Conservation (phyloP, 2,329 filamentous ascomycete species). For the Calonectria pseudoreteaudii region DNA sequence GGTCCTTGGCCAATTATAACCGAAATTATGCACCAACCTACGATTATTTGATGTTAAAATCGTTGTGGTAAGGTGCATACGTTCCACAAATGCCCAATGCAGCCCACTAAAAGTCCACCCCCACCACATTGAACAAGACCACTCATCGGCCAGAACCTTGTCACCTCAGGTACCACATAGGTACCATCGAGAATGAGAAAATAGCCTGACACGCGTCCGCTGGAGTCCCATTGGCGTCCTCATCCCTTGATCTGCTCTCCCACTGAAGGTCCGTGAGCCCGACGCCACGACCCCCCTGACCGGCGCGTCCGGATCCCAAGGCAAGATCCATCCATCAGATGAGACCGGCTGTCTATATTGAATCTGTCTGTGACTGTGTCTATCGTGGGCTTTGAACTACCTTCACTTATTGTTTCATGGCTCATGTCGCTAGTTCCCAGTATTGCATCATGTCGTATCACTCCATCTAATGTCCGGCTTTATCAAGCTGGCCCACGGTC, state of each 20-base stretch:
- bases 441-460: neutral
- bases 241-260: slow-evolving; percentile 19
- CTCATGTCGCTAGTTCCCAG: neutral
- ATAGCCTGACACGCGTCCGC: slow-evolving; percentile 23
- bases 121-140: neutral
- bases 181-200: slow-evolving; percentile 16
- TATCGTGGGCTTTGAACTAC: neutral
- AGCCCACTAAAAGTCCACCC: neutral
- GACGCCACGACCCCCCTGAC: slow-evolving; percentile 39
- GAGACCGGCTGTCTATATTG: slow-evolving; percentile 18
- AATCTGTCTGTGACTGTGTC: neutral
- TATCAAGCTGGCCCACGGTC: neutral
- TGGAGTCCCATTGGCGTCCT: neutral
- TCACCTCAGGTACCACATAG: neutral
- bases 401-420: neutral
- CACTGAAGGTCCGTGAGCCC: slow-evolving; percentile 22
- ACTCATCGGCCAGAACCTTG: neutral
- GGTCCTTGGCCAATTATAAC: neutral
- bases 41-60: neutral
- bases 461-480: neutral
- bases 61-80: neutral
- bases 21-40: neutral
- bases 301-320: slow-evolving; percentile 41
- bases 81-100: neutral
- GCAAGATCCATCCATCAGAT: slow-evolving; percentile 19